Evolutionary conservation across 208 protist genomes (phyloP).

Genomic region (Willaertia magna): DNA sequence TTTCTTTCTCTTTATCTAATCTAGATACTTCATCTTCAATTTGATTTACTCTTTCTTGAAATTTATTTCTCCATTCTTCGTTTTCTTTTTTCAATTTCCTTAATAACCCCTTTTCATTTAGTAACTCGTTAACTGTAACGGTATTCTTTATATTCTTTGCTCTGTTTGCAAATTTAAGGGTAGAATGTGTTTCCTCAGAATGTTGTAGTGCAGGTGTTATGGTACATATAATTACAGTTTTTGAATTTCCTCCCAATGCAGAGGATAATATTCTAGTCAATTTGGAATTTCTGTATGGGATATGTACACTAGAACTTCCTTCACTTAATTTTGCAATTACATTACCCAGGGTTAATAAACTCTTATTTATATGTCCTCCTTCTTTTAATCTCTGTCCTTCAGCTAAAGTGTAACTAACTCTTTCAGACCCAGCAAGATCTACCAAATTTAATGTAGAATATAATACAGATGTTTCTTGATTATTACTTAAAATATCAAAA

Average conservation of each 20-base stretch:
- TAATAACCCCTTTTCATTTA: constrained; percentile 70
- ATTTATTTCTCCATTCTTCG: background rate
- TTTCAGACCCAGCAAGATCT: constrained; percentile 93
- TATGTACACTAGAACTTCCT: constrained; percentile 9
- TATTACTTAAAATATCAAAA: constrained; percentile 1
- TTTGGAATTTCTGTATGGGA: constrained; percentile 64
- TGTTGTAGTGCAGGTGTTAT: constrained; percentile 57
- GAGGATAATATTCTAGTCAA: constrained; percentile 81
- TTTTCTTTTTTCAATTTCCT: constrained; percentile 47
- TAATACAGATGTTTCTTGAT: background rate
- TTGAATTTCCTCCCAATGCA: constrained; percentile 69
- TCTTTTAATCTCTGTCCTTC: constrained; percentile 78
- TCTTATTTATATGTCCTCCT: constrained; percentile 90
- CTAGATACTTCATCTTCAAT: background rate
- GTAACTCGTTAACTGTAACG: constrained; percentile 65
- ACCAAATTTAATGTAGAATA: constrained; percentile 72
- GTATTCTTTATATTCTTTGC: constrained; percentile 79
- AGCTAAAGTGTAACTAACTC: constrained; percentile 68
- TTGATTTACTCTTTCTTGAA: background rate
- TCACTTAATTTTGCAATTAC: constrained; percentile 54
- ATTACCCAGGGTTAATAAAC: constrained; percentile 75
- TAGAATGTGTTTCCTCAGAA: constrained; percentile 54
- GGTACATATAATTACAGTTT: constrained; percentile 70
- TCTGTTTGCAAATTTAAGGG: constrained; percentile 70
- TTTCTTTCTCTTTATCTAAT: background rate